Evolutionary conservation across 2,329 filamentous ascomycete genomes (phyloP).

Genomic region (Fulvia fulva): DNA sequence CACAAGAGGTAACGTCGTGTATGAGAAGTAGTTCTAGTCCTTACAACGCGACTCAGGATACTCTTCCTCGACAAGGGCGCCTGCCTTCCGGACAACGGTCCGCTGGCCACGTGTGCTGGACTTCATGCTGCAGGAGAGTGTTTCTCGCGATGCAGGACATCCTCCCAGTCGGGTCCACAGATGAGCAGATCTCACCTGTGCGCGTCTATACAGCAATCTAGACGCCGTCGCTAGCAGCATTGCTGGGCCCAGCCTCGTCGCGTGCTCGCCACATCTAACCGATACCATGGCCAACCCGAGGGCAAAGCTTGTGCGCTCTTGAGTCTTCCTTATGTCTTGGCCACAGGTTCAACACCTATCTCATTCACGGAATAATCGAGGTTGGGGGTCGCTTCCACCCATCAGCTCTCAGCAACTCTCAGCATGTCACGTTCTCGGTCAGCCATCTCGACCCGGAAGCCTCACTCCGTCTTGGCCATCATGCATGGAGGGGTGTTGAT

Average conservation of each 20-base stretch:
- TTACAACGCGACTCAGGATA: background rate
- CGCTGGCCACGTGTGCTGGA: background rate
- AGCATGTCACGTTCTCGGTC: background rate
- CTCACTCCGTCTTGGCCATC: background rate
- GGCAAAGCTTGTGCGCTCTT: background rate
- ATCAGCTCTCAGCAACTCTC: background rate
- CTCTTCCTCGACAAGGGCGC: background rate
- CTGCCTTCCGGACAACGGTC: background rate
- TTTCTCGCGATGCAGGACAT: background rate
- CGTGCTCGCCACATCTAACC: background rate
- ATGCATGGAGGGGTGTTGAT: background rate
- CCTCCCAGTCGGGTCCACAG: too few species aligned
- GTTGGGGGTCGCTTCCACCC: background rate
- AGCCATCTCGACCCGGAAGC: background rate
- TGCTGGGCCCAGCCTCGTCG: background rate
- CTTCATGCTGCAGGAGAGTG: background rate
- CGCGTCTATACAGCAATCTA: background rate
- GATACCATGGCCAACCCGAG: background rate
- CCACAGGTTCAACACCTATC: background rate
- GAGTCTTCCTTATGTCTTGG: background rate
- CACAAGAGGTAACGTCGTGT: too few species aligned
- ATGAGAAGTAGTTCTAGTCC: background rate
- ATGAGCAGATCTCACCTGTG: background rate
- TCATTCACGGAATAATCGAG: background rate
- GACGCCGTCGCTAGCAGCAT: background rate